Percentiles rank a stretch among this genome's conserved stretches.
These are phyloP conservation scores for Podila minutissima DNA, from an alignment of 192 early-diverging fungal genomes.

Conservation along the genomic window DNA sequence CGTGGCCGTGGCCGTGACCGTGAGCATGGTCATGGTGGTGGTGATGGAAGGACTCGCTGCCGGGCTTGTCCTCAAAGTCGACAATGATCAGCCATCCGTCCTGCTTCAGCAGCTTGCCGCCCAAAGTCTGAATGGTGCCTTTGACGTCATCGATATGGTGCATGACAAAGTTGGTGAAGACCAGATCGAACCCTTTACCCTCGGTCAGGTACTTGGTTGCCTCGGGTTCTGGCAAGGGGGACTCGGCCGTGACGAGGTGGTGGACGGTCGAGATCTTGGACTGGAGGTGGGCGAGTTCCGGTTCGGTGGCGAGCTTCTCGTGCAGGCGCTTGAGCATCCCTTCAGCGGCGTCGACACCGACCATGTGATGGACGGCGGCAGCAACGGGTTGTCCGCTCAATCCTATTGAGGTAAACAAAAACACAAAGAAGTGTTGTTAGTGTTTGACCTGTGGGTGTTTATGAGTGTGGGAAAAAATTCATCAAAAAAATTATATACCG, in stretches of 20 bases:
- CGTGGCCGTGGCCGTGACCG: conserved; percentile 8
- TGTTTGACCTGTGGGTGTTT: not conserved
- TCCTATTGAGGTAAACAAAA: conserved; percentile 2
- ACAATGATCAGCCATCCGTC: conserved; percentile 27
- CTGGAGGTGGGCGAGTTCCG: conserved; percentile 12
- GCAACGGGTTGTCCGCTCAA: conserved; percentile 17
- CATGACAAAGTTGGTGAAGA: conserved; percentile 30
- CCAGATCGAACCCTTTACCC: conserved; percentile 14
- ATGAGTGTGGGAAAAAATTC: not conserved
- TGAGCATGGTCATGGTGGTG: conserved; percentile 11
- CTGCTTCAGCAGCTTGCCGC: conserved; percentile 19
- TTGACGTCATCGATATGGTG: conserved; percentile 44
- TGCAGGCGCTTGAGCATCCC: conserved; percentile 20
- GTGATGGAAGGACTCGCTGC: not conserved
- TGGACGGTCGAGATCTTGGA: conserved; percentile 25
- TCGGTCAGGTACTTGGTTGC: conserved; percentile 5
- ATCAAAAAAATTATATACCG: conserved; percentile 12
- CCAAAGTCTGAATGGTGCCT: conserved; percentile 4
- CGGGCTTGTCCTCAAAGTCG: conserved; percentile 14
- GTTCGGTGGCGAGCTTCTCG: conserved; percentile 19
- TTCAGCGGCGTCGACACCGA: conserved; percentile 35
- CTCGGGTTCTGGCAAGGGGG: conserved; percentile 27
- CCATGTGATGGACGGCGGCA: conserved; percentile 6
- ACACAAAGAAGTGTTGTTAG: not conserved
- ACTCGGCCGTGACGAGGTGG: conserved; percentile 21